Evolutionary conservation across 2,329 filamentous ascomycete species (phyloP).

Genomic region (Chlorencoelia australis): DNA sequence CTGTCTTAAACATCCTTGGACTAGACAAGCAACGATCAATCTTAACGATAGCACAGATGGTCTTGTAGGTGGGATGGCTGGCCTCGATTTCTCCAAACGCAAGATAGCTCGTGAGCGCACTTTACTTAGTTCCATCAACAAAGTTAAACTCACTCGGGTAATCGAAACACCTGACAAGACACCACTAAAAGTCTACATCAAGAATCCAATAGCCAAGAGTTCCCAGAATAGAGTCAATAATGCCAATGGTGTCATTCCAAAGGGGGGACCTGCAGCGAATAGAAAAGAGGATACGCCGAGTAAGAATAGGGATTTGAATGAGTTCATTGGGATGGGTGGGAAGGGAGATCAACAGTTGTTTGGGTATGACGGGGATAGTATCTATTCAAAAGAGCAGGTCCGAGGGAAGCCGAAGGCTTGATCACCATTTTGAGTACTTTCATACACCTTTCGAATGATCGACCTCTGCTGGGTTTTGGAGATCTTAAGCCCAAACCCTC

Average conservation of each 20-base stretch:
- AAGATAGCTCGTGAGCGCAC: conserved; percentile 77
- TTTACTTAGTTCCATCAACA: conserved; percentile 71
- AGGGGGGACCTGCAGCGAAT: conserved; percentile 22
- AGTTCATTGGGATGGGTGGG: conserved; percentile 79
- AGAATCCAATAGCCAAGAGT: conserved; percentile 44
- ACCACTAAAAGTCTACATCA: conserved; percentile 63
- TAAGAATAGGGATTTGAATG: conserved; percentile 54
- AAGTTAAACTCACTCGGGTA: conserved; percentile 52
- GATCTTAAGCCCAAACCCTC: background rate
- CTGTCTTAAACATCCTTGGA: conserved; percentile 87
- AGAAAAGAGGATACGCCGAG: conserved; percentile 57
- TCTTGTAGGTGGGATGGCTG: conserved; percentile 74
- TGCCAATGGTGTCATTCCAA: conserved; percentile 23
- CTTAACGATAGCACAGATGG: conserved; percentile 84
- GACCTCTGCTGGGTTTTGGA: no score
- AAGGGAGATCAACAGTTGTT: conserved; percentile 76
- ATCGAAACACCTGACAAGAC: conserved; percentile 44
- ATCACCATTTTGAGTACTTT: background rate
- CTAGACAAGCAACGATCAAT: conserved; percentile 50
- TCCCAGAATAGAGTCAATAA: conserved; percentile 36
- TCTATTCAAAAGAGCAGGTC: conserved; percentile 6
- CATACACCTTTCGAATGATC: background rate
- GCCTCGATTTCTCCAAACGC: conserved; percentile 74
- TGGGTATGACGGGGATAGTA: conserved; percentile 40
- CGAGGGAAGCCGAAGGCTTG: background rate